Evolutionary conservation across 345 rosid genomes (phyloP).

Genomic region (Salix dunnii): DNA sequence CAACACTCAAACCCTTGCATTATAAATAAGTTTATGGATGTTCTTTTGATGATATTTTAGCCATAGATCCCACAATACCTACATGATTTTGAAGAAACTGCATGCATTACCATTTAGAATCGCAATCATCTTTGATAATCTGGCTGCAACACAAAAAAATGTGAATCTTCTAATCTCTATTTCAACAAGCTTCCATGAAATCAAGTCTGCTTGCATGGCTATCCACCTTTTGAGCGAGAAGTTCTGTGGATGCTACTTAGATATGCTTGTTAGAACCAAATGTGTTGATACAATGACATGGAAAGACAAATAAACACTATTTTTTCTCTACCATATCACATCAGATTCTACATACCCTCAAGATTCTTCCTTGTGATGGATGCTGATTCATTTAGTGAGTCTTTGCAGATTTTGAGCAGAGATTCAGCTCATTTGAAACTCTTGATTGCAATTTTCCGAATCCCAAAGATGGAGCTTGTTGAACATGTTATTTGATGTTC

Average conservation of each 20-base stretch:
- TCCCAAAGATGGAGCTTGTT: neutral
- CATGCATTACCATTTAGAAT: neutral
- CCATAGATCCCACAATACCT: neutral
- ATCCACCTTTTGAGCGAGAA: neutral
- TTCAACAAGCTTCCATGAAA: neutral
- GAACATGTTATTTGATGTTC: neutral
- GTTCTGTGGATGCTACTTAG: neutral
- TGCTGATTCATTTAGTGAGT: neutral
- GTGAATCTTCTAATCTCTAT: neutral
- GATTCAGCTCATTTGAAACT: neutral
- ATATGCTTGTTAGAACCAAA: neutral
- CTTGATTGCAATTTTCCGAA: neutral
- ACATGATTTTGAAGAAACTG: neutral
- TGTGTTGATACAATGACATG: neutral
- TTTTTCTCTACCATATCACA: neutral
- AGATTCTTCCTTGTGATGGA: neutral
- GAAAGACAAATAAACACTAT: neutral
- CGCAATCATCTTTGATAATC: neutral
- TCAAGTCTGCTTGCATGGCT: neutral
- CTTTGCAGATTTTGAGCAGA: neutral
- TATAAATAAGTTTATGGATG: no score
- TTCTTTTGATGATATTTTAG: neutral
- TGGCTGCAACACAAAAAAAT: neutral
- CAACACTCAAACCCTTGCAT: neutral
- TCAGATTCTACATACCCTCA: neutral